Conservation (phyloP, 2,329 filamentous ascomycete genomes). For the Thermochaetoides dissita region DNA sequence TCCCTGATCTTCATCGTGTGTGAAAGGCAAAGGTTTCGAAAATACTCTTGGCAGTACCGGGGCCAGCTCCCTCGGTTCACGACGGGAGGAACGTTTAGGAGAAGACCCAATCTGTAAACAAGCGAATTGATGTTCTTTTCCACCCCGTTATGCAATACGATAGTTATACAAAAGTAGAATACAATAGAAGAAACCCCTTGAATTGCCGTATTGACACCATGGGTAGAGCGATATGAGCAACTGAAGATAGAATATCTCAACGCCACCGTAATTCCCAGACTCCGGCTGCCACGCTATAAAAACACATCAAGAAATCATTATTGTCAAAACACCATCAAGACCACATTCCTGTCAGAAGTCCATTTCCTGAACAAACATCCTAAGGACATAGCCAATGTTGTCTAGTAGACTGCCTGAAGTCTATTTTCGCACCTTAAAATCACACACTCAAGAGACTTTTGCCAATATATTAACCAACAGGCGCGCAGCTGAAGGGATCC, state of each 20-base stretch:
- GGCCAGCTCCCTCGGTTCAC: no score
- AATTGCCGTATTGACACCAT: background rate
- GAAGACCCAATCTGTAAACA: no score
- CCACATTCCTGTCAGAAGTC: background rate
- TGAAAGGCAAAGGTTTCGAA: no score
- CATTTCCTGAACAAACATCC: slow-evolving; percentile 3
- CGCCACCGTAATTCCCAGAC: background rate
- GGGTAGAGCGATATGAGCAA: background rate
- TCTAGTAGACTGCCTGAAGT: no score
- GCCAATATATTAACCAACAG: background rate
- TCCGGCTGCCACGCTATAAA: background rate
- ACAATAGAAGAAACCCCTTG: background rate
- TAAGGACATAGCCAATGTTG: background rate
- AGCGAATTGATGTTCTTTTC: no score
- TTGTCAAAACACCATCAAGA: slow-evolving; percentile 3
- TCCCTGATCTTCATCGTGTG: no score
- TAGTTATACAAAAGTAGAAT: background rate
- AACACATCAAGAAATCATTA: slow-evolving; percentile 1
- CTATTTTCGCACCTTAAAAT: no score
- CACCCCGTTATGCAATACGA: no score
- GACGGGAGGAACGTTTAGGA: no score
- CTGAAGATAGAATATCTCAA: background rate
- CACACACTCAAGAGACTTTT: no score
- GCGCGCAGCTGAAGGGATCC: slow-evolving; percentile 13
- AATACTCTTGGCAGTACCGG: no score